A percentile compares a stretch with the other conserved stretches of the same genome.
Evolutionary conservation across 345 rosid species (phyloP).

Genomic region (Brassica carinata): DNA sequence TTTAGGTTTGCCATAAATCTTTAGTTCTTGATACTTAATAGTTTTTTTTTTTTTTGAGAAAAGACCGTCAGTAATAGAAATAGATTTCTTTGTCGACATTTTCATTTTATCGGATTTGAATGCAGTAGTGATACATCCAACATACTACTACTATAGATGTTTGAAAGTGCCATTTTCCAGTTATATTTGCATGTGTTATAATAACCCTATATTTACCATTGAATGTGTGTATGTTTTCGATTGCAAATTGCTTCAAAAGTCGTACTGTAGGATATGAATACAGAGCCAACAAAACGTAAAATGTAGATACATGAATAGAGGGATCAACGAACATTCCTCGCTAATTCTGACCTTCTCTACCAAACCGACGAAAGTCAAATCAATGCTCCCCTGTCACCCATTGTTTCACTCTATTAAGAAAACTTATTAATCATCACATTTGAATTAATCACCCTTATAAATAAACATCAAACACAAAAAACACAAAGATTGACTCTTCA

Average conservation of each 20-base stretch:
- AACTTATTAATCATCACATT: constrained; percentile 18
- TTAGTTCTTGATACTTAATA: neutral
- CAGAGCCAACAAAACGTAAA: constrained; percentile 9
- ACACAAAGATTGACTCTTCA: constrained; percentile 29
- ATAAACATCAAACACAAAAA: neutral
- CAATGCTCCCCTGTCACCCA: constrained; percentile 32
- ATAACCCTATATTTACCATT: neutral
- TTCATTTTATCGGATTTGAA: neutral
- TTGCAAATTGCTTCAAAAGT: neutral
- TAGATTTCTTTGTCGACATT: neutral
- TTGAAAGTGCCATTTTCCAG: neutral
- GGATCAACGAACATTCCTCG: constrained; percentile 32
- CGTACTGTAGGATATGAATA: constrained; percentile 8
- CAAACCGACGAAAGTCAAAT: constrained; percentile 33
- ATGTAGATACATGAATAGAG: neutral
- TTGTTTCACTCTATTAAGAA: neutral
- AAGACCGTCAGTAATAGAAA: too few species aligned
- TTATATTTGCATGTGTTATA: neutral
- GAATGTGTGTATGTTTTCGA: neutral
- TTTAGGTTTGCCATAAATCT: neutral
- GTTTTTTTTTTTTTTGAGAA: too few species aligned
- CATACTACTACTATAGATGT: neutral
- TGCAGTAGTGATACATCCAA: neutral
- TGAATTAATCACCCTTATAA: constrained; percentile 11
- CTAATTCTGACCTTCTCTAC: constrained; percentile 32